Conservation (phyloP, 352 stramenopile genomes). For the Phytophthora meadii region DNA sequence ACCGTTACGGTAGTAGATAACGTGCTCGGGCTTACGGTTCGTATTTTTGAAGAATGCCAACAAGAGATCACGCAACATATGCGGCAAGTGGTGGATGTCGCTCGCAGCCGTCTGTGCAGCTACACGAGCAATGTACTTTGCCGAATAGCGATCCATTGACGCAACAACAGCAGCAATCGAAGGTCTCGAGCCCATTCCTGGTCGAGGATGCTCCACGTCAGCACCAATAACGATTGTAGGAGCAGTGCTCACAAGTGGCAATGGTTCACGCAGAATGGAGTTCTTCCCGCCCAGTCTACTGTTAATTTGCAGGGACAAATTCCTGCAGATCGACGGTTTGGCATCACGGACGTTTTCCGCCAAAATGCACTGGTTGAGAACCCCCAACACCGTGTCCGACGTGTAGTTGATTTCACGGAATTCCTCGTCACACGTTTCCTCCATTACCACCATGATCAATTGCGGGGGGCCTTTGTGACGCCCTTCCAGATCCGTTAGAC, state of each 20-base stretch:
- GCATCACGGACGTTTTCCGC: constrained; percentile 42
- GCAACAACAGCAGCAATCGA: constrained; percentile 81
- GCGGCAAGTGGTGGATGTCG: constrained; percentile 61
- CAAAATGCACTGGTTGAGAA: constrained; percentile 74
- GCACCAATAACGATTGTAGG: constrained; percentile 85
- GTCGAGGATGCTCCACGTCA: constrained; percentile 73
- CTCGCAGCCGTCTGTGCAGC: constrained; percentile 49
- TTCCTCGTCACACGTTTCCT: constrained; percentile 41
- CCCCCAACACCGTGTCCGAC: constrained; percentile 65
- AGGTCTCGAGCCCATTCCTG: constrained; percentile 51
- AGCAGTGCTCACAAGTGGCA: constrained; percentile 47
- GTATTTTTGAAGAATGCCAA: constrained; percentile 75
- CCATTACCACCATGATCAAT: constrained; percentile 60
- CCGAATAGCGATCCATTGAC: constrained; percentile 69
- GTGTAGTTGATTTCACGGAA: constrained; percentile 63
- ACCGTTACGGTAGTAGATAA: constrained; percentile 90
- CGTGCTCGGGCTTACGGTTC: constrained; percentile 69
- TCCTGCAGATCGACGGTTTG: constrained; percentile 61
- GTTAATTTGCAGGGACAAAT: constrained; percentile 79
- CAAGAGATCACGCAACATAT: constrained; percentile 77
- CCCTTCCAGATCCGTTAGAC: constrained; percentile 35
- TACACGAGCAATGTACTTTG: constrained; percentile 62
- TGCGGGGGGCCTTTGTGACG: constrained; percentile 33
- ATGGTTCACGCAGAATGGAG: constrained; percentile 50
- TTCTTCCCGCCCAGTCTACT: constrained; percentile 77